phyloP scores from a whole-genome alignment of 768 basidiomycete species.

The Russula griseocarnosa region DNA sequence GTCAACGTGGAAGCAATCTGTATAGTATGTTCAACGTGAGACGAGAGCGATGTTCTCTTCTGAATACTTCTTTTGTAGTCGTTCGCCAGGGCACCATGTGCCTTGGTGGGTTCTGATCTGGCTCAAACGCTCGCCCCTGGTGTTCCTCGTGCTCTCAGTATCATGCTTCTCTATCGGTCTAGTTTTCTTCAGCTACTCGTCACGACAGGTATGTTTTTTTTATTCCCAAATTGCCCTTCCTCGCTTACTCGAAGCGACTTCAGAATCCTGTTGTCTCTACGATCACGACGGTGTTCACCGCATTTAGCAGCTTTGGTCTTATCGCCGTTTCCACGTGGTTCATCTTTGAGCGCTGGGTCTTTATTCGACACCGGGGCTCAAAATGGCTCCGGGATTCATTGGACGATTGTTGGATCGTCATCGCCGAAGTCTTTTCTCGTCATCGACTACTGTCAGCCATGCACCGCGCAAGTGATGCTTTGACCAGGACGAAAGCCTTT shows the following conservation, averaged over 20 bases:
- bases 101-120: constrained; percentile 84
- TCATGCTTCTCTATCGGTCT: constrained; percentile 79
- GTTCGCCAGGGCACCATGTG: constrained; percentile 69
- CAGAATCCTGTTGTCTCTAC: constrained; percentile 59
- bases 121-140: constrained; percentile 80
- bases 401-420: constrained; percentile 38
- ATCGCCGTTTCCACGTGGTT: constrained; percentile 72
- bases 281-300: constrained; percentile 72
- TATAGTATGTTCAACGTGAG: constrained; percentile 50
- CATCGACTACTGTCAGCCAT: constrained; percentile 12
- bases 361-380: constrained; percentile 55
- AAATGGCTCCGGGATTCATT: constrained; percentile 66
- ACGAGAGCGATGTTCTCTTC: constrained; percentile 29
- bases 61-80: constrained; percentile 40
- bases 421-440: constrained; percentile 28
- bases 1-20: constrained; percentile 75
- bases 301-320: constrained; percentile 67
- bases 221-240: too few relatives aligned
- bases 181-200: constrained; percentile 75
- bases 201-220: constrained; percentile 49
- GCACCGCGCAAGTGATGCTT: constrained; percentile 1
- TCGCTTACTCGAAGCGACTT: neutral
- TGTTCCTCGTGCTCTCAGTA: constrained; percentile 79
- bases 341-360: constrained; percentile 64
- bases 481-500: neutral